Evolutionary conservation across 495 filamentous ascomycete genomes (phyloP), one percentile per base, ranked within the genome.

Genomic region (Tuber indicum): DNA sequence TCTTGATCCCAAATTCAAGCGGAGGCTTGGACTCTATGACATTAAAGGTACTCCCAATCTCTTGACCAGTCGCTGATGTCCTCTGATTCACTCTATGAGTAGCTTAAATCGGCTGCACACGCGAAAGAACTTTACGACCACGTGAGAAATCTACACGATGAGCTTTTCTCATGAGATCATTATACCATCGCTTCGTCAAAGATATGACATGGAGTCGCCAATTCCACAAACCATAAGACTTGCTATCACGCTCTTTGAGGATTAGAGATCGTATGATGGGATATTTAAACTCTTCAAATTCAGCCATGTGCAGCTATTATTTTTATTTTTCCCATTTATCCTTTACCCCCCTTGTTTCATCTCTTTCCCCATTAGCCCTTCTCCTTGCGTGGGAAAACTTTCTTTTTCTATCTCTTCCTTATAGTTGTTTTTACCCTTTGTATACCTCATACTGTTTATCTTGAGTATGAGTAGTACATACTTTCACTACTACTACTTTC

Each of bases 71-170:
- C 36, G 58, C 16, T 32, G 17, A 36, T 32, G 26, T 14, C 58
- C 58, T 66, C 58, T 66, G 1, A 43, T 74, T 79, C 82, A 73
- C 83, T 76, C 74, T 79, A 14, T 47, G 71, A 36, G 26, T 75
- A 75, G 23, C 81, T 45, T 70, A 89, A 88, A 85, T 86, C 75
- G 72, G 73, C 70, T 36, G 58, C 77, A 49, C 76, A 76, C 10
- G 80, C 80, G 43, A 82, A 82, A 74, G 80, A 82, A 39, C 80
- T 82, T 32, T 76, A 82, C 32, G 81, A 82, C 46, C 76, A 82
- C 43, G 79, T 82, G 49, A 76, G 47, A 36, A 76, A 82, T 72
- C 72, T 82, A 36, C 80, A 82, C 72, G 73, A 82, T 46, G 80
- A 82, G 69, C 72, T 82, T 41, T 82, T 80, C 46, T 69, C 78